Conservation (phyloP, 2,329 filamentous ascomycete genomes). For the Dactylellina haptotyla region DNA sequence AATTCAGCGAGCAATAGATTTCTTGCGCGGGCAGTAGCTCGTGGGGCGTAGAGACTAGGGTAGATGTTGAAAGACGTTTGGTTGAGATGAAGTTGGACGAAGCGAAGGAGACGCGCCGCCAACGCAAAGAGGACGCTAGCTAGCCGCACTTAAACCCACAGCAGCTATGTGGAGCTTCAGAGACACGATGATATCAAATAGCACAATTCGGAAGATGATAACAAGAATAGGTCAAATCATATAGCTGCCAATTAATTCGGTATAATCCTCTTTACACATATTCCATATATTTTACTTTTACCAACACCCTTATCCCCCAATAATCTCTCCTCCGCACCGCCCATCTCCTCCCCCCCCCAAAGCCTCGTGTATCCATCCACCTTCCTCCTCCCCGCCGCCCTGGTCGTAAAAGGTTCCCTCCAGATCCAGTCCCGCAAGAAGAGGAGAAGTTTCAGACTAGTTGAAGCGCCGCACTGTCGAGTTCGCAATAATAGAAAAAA, state of each 20-base stretch:
- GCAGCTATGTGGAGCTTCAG: too few relatives aligned
- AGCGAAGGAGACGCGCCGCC: slow-evolving; percentile 31
- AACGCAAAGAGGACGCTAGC: too few relatives aligned
- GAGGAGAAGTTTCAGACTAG: not conserved
- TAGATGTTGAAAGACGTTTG: not conserved
- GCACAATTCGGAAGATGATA: too few relatives aligned
- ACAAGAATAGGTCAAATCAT: too few relatives aligned
- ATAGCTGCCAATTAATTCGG: too few relatives aligned
- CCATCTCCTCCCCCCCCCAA: not conserved
- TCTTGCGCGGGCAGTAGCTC: too few relatives aligned
- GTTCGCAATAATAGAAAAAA: slow-evolving; percentile 5
- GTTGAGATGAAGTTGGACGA: slow-evolving; percentile 9
- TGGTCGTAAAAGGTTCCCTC: not conserved
- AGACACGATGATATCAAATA: too few relatives aligned
- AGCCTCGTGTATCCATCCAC: not conserved
- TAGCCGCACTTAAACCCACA: too few relatives aligned
- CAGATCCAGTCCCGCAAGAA: not conserved
- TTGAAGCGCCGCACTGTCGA: slow-evolving; percentile 22
- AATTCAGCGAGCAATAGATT: too few relatives aligned
- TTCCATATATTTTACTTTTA: too few relatives aligned
- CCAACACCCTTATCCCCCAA: too few relatives aligned
- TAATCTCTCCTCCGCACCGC: not conserved
- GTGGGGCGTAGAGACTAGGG: not conserved
- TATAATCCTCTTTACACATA: too few relatives aligned
- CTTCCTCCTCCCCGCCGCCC: not conserved